Conservation (phyloP, 106 monocot species). For the Phalaenopsis equestris region DNA sequence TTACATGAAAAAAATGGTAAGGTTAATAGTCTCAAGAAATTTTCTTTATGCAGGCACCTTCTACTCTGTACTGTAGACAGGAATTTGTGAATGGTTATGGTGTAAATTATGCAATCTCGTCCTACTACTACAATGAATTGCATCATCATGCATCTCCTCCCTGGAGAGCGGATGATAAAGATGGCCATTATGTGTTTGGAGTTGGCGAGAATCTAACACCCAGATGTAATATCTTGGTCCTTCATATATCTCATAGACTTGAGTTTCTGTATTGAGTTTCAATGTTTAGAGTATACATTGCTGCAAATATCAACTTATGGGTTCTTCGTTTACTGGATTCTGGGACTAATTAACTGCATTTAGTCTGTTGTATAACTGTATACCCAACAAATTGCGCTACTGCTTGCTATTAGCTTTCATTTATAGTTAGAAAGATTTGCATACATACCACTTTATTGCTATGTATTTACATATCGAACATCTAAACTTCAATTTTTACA, state of each 20-base stretch:
- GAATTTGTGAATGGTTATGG: conserved; percentile 38
- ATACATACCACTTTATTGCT: no score
- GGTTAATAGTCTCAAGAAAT: neutral
- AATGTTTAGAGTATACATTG: neutral
- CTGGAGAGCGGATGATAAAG: conserved; percentile 88
- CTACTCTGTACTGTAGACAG: conserved; percentile 54
- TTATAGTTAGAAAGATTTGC: neutral
- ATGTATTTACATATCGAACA: neutral
- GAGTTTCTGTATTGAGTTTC: neutral
- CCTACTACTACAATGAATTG: conserved; percentile 31
- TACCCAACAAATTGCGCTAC: neutral
- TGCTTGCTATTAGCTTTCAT: neutral
- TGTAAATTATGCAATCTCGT: conserved; percentile 19
- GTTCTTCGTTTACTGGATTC: neutral
- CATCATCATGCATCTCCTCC: conserved; percentile 63
- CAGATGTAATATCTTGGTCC: conserved; percentile 47
- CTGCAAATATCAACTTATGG: neutral
- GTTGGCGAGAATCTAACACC: conserved; percentile 76
- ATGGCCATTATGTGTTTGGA: conserved; percentile 86
- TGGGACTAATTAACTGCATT: neutral
- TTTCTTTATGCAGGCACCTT: conserved; percentile 24
- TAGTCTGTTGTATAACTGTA: neutral
- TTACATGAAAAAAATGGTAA: neutral
- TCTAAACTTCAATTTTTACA: no score
- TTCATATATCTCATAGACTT: neutral